Conservation (phyloP, 176 grass and related monocot genomes). For the Phoenix dactylifera region DNA sequence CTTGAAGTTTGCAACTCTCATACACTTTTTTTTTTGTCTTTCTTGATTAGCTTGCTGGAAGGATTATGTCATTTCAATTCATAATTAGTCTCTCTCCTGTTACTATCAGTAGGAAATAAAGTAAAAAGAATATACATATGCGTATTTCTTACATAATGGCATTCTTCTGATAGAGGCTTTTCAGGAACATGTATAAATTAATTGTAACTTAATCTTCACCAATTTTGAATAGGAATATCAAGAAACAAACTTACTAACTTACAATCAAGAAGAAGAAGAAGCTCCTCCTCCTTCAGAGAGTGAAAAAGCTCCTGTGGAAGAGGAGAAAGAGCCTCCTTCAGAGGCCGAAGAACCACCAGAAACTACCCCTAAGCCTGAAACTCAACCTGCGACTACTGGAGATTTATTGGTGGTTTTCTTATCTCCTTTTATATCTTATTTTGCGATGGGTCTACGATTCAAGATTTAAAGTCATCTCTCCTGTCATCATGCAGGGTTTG, state of each 20-base stretch:
- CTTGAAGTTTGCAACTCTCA: no score
- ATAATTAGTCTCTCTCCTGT: no score
- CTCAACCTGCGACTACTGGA: conserved; percentile 24
- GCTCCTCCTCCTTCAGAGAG: conserved; percentile 20
- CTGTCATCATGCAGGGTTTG: conserved; percentile 41
- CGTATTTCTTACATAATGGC: no score
- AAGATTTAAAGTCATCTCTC: conserved; percentile 1
- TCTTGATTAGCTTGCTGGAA: no score
- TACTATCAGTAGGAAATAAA: no score
- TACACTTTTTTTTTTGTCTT: no score
- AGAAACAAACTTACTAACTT: conserved; percentile 44
- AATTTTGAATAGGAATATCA: conserved; percentile 45
- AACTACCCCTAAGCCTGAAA: conserved; percentile 38
- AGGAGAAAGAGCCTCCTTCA: conserved; percentile 18
- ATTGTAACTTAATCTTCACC: neutral
- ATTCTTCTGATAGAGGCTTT: no score
- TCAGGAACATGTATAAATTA: neutral
- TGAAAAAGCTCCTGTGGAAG: conserved; percentile 28
- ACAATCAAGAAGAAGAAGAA: conserved; percentile 56
- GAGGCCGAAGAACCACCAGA: conserved; percentile 23
- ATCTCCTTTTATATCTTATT: neutral
- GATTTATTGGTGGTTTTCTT: conserved; percentile 54
- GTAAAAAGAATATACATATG: no score
- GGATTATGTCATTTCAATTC: no score
- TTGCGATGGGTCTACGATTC: conserved; percentile 5